phyloP scores from a whole-genome alignment of 208 protist genomes.

The Leishmania lainsoni region DNA sequence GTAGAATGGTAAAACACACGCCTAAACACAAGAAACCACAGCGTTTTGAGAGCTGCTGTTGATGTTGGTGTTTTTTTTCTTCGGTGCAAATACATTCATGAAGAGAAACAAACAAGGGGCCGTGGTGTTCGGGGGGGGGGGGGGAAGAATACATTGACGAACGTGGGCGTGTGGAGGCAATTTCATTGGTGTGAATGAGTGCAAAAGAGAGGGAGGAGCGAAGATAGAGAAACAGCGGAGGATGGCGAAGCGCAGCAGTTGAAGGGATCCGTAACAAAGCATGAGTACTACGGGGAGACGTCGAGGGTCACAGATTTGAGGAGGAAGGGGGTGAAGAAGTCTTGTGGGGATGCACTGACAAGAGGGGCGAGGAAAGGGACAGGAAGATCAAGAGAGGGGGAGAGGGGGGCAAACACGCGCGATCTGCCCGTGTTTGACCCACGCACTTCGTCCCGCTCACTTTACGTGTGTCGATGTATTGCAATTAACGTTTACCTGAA shows the following conservation, averaged over 20 bases:
- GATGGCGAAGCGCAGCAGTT: not conserved
- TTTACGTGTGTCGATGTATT: not conserved
- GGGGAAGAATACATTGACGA: not conserved
- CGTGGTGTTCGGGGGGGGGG: not conserved
- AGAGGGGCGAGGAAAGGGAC: not conserved
- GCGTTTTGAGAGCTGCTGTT: too few relatives aligned
- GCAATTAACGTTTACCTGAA: not conserved
- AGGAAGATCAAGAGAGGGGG: not conserved
- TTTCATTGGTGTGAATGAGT: not conserved
- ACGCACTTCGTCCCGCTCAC: not conserved
- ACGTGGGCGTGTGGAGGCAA: not conserved
- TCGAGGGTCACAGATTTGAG: not conserved
- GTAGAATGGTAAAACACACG: not conserved
- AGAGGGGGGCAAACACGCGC: too few relatives aligned
- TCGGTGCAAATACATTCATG: not conserved
- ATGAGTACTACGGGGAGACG: not conserved
- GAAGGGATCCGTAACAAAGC: not conserved
- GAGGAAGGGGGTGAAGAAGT: not conserved
- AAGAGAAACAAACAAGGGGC: not conserved
- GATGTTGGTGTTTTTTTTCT: not conserved
- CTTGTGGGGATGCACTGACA: not conserved
- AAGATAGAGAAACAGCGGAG: not conserved
- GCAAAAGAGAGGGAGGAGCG: not conserved
- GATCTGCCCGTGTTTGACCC: not conserved
- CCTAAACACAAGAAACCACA: too few relatives aligned